Base-by-base conservation (phyloP, 78 protist species). In the Cavenderia fasciculata region DNA sequence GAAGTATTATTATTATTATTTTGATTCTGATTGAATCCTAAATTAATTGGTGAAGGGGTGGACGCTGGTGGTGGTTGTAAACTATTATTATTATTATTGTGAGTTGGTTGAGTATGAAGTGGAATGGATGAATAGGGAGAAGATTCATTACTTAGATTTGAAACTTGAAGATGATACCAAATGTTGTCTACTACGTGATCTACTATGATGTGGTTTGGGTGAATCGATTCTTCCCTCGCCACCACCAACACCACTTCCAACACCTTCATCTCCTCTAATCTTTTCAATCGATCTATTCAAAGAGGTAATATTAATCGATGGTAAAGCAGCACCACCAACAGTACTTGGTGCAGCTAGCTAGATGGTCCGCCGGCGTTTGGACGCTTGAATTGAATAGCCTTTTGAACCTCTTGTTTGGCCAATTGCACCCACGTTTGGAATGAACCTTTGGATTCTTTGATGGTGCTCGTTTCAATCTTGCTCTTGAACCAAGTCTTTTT, bases 401-500 rank as follows among this genome's bases (percentile, higher is more conserved):
- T 73, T 85, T 85, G 92, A 40, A 85, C 31, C 40, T 74, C 92
- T 43, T 68, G 69, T 43, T 85, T 89, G 2, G 94, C 94, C 16
- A 89, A 59, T 41, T 29, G 66, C 2, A 77, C 51, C 94, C 94
- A 89, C 40, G 59, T 52, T 27, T 33, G 36, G 29, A 71, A 89
- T 12, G 94, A 68, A 5, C 65, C 76, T 52, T 78, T 89, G 3
- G 94, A 43, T 36, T 89, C 91, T 40, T 89, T 89, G n/a, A 89
- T 59, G 25, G 94, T 78, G 23, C 70, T 34, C n/a, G 84, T 72
- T 69, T 82, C 92, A 49, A 90, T 90, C 59, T 77, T 90, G 21
- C 89, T 62, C 77, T 90, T 90, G 47, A 90, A 82, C 94, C 87
- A 90, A 31, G 94, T 90, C 78, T 79, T 90, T 29, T 90, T 90